These are phyloP conservation scores for Pythium phragmiticola DNA, from an alignment of 352 stramenopile genomes.

Conservation along the genomic window DNA sequence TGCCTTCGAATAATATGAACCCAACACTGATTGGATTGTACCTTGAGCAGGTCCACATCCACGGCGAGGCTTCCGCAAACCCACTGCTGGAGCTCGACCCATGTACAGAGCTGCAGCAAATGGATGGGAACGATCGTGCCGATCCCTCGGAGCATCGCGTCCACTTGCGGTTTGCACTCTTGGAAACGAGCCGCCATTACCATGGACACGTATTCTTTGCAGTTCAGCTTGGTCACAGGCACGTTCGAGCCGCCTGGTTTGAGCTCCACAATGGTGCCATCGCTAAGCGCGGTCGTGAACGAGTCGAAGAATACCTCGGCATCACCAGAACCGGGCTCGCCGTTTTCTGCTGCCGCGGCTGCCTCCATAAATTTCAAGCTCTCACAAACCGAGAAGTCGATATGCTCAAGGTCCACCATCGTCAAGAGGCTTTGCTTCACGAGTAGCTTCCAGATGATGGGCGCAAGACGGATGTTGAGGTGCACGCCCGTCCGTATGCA, in stretches of 20 bases:
- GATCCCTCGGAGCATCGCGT: constrained; percentile 69
- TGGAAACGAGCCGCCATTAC: constrained; percentile 63
- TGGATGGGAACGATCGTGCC: constrained; percentile 67
- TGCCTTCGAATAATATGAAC: not conserved
- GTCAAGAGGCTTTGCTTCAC: constrained; percentile 62
- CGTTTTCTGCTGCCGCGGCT: constrained; percentile 5
- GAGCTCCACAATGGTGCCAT: constrained; percentile 65
- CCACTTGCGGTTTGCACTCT: constrained; percentile 74
- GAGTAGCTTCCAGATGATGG: constrained; percentile 78
- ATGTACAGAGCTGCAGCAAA: constrained; percentile 73
- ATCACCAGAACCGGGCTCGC: constrained; percentile 7
- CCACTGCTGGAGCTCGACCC: constrained; percentile 78
- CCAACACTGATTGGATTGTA: constrained; percentile 17
- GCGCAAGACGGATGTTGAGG: constrained; percentile 67
- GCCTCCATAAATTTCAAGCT: constrained; percentile 34
- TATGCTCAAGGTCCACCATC: constrained; percentile 55
- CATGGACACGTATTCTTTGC: constrained; percentile 65
- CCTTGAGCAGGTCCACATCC: constrained; percentile 71
- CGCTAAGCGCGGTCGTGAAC: constrained; percentile 70
- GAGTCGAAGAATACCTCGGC: constrained; percentile 57
- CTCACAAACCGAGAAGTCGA: constrained; percentile 44
- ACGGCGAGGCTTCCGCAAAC: constrained; percentile 78
- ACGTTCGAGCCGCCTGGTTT: constrained; percentile 44
- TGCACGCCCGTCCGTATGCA: constrained; percentile 75
- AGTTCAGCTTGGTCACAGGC: constrained; percentile 66